Evolutionary conservation across 768 basidiomycete genomes (phyloP).

Genomic region (Suillus brevipes): DNA sequence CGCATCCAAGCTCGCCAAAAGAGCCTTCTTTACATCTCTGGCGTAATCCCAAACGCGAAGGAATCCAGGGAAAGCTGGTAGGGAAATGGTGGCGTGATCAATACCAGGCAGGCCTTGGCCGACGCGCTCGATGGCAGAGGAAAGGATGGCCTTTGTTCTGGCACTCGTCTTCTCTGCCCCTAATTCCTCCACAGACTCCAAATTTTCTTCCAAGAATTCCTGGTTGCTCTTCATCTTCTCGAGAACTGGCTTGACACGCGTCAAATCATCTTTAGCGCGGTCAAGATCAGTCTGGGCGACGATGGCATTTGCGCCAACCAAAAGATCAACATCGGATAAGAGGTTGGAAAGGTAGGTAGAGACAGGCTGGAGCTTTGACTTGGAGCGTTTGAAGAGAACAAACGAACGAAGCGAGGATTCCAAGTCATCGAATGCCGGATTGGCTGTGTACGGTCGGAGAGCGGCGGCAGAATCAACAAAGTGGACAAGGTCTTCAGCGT

Average conservation of each 20-base stretch:
- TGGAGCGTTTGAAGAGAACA: constrained; percentile 92
- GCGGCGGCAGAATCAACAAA: constrained; percentile 92
- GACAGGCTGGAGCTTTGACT: constrained; percentile 93
- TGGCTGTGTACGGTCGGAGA: constrained; percentile 62
- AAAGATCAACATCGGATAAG: constrained; percentile 85
- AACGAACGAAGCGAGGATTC: constrained; percentile 91
- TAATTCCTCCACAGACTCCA: constrained; percentile 80
- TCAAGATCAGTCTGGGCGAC: constrained; percentile 80
- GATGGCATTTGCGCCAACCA: constrained; percentile 82
- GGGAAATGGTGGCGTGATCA: constrained; percentile 40
- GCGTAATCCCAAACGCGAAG: constrained; percentile 85
- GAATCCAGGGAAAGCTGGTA: constrained; percentile 85
- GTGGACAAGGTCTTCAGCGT: constrained; percentile 92
- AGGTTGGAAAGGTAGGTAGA: constrained; percentile 89
- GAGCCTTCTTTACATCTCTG: constrained; percentile 68
- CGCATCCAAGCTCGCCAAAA: constrained; percentile 81
- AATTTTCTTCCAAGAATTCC: constrained; percentile 73
- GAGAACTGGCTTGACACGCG: constrained; percentile 72
- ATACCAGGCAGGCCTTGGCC: constrained; percentile 72
- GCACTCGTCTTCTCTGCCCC: constrained; percentile 54
- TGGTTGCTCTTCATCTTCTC: constrained; percentile 81
- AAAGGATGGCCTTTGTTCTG: constrained; percentile 59
- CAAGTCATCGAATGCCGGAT: constrained; percentile 80
- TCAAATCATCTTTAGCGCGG: constrained; percentile 68
- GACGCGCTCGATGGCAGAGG: constrained; percentile 72